Base-by-base conservation (phyloP, 2,329 filamentous ascomycete species). In the Diplodia sapinea region DNA sequence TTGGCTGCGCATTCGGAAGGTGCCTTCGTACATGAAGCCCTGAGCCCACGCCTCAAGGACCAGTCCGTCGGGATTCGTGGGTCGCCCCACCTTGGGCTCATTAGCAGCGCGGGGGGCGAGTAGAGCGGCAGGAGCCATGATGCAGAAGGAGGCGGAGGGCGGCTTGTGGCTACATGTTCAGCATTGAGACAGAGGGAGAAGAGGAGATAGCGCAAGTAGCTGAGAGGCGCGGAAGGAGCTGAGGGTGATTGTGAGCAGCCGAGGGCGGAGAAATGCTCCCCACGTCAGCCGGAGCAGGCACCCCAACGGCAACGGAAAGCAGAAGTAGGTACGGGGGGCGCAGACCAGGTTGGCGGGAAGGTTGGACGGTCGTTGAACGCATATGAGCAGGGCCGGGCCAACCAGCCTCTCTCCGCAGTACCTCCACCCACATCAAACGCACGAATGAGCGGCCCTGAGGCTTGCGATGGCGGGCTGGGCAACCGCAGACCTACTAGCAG, bases 21-120 rank as follows among this genome's bases (percentile, higher is more conserved):
- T 55, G 6, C 6, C 15, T 4, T 17, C 52, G 8, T 55, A 33
- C 70, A 80, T 73, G 55, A 75, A 78, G 50, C 79, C 79, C 70
- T 79, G 76, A 6, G 77, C 75, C 79, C 79, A 80, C 66, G 77
- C 76, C 70, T 80, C 79, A 12, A 80, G 71, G 26, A 79, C 72
- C 63, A 80, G 70, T 62, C 77, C 73, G 38, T 75, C 70, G 2
- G 74, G 72, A 49, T 78, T 70, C 1, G 68, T 74, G 51, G 77
- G 77, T 63, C 75, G 76, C n/a, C 70, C 70, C 8, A 76, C n/a
- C 73, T 47, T 17, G 1, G 38, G 29, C 26, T 68, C 56, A 20
- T 23, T 36, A n/a, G n/a, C 23, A 5, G 40, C 54, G 12, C 55
- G 65, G 29, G 36, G 33, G 8, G 43, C 4, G 12, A 51, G 65